phyloP scores from a whole-genome alignment of 805 yeast species.

The Pichia ethanolica region DNA sequence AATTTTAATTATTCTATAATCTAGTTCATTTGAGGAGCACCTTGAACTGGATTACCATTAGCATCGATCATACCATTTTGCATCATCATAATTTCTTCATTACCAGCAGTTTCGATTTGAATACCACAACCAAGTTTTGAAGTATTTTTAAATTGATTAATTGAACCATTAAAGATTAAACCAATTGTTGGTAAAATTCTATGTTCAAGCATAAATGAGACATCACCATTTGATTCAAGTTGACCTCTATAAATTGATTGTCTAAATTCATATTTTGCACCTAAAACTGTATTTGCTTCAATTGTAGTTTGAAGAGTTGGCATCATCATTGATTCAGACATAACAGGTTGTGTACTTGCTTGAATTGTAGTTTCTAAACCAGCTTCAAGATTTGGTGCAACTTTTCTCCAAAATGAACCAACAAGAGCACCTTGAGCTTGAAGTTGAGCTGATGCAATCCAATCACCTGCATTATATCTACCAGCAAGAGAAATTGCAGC shows the following conservation, averaged over 20 bases:
- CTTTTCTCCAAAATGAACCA: constrained; percentile 91
- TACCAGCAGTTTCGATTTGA: constrained; percentile 92
- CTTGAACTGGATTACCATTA: constrained; percentile 80
- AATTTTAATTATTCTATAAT: background rate
- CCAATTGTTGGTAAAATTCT: constrained; percentile 88
- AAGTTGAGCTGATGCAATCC: constrained; percentile 91
- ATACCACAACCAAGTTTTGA: constrained; percentile 88
- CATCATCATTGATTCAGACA: constrained; percentile 59
- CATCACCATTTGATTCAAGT: constrained; percentile 85
- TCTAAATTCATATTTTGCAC: constrained; percentile 97
- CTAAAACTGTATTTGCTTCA: constrained; percentile 88
- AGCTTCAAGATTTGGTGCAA: constrained; percentile 89
- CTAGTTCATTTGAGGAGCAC: constrained; percentile 44
- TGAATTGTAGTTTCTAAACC: constrained; percentile 83
- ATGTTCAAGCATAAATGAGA: constrained; percentile 85
- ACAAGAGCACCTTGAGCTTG: constrained; percentile 87
- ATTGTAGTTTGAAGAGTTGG: constrained; percentile 76
- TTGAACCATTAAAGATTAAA: constrained; percentile 78
- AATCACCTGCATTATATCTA: constrained; percentile 79
- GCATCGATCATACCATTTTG: constrained; percentile 80
- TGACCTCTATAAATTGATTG: constrained; percentile 94
- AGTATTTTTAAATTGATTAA: constrained; percentile 75
- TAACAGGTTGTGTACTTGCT: constrained; percentile 71
- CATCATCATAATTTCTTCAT: constrained; percentile 86
- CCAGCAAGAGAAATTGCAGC: constrained; percentile 85